Percentiles rank a stretch among this genome's conserved stretches.
Conservation (phyloP, 495 filamentous ascomycete species). For the Apodospora peruviana region DNA sequence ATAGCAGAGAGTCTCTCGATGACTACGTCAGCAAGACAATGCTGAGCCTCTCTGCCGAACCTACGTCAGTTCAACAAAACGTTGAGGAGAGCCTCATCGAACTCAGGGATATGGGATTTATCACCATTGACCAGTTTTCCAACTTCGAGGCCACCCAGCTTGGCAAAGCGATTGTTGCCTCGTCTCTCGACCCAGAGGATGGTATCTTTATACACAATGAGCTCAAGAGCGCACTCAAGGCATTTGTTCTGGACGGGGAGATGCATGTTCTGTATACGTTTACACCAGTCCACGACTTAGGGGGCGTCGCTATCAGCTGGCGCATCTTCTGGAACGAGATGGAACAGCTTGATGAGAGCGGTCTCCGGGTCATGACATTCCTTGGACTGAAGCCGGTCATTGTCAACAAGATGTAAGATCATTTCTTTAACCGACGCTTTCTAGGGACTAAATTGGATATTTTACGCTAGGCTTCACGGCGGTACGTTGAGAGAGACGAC, state of each 20-base stretch:
- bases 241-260: constrained; percentile 80
- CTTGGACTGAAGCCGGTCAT: constrained; percentile 64
- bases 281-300: constrained; percentile 60
- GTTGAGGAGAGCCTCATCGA: constrained; percentile 51
- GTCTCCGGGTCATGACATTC: constrained; percentile 60
- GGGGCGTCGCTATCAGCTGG: constrained; percentile 58
- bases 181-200: constrained; percentile 69
- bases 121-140: constrained; percentile 45
- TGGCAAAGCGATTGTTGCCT: constrained; percentile 68
- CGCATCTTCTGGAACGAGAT: constrained; percentile 65
- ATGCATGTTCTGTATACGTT: constrained; percentile 83
- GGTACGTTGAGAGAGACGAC: constrained; percentile 61
- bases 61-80: constrained; percentile 38
- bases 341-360: constrained; percentile 65
- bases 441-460: constrained; percentile 20
- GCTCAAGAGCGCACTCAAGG: constrained; percentile 58
- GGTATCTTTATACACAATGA: constrained; percentile 71
- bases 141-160: constrained; percentile 58
- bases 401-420: constrained; percentile 63
- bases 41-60: constrained; percentile 49
- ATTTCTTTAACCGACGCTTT: background rate
- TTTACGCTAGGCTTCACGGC: constrained; percentile 63
- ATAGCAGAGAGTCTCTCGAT: constrained; percentile 58
- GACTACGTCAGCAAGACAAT: constrained; percentile 69
- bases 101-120: constrained; percentile 49